Evolutionary conservation across 306 rosid species (phyloP).

Genomic region (Malus asiatica): DNA sequence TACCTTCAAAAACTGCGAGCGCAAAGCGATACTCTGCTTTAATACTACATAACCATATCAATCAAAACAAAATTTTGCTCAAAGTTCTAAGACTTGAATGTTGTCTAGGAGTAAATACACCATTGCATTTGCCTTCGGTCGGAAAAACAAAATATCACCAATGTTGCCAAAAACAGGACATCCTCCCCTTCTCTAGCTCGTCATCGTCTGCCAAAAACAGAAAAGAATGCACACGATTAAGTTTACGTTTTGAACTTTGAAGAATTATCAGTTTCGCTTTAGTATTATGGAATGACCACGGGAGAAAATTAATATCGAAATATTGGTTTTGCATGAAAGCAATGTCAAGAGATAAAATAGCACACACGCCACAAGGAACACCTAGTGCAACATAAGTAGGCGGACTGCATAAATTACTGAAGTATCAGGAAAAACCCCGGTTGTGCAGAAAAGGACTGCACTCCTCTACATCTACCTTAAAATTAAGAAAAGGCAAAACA

Average conservation of each 20-base stretch:
- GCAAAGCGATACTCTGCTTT: too few relatives aligned
- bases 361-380: not conserved
- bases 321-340: not conserved
- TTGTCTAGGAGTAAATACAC: not conserved
- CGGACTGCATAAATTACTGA: not conserved
- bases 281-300: not conserved
- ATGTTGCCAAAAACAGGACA: not conserved
- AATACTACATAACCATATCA: constrained; percentile 6
- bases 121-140: not conserved
- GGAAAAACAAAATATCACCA: not conserved
- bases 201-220: not conserved
- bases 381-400: not conserved
- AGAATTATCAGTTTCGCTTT: not conserved
- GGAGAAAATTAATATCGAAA: not conserved
- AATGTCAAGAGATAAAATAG: not conserved
- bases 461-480: not conserved
- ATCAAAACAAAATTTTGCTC: not conserved
- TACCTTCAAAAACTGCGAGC: too few relatives aligned
- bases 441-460: not conserved
- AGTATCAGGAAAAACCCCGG: not conserved
- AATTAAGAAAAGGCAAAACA: not conserved
- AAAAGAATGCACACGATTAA: not conserved
- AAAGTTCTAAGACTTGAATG: not conserved
- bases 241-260: not conserved
- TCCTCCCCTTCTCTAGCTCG: not conserved